phyloP scores from a whole-genome alignment of 1,284 basidiomycete species.

The Tilletia indica region DNA sequence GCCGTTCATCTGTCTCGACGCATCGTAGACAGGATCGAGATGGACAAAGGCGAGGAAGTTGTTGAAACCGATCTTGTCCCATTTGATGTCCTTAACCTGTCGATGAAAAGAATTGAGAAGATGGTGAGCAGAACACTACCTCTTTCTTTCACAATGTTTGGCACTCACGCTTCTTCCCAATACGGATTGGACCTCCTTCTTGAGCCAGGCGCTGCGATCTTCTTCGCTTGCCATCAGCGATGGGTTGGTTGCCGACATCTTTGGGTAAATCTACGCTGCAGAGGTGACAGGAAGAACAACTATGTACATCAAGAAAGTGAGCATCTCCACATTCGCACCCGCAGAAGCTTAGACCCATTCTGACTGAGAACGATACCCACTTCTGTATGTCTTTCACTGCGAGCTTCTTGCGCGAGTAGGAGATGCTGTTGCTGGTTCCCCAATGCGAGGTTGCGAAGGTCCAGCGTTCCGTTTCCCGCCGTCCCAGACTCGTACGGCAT shows the following conservation, averaged over 20 bases:
- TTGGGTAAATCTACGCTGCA: not conserved
- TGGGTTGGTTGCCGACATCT: not conserved
- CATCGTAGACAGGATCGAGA: not conserved
- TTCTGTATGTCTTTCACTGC: too few relatives aligned
- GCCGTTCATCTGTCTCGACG: not conserved
- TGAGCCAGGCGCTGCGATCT: not conserved
- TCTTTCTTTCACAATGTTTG: not conserved
- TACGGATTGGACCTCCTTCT: not conserved
- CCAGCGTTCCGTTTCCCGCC: too few relatives aligned
- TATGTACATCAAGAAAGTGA: too few relatives aligned
- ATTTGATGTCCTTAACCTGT: not conserved
- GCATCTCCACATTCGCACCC: too few relatives aligned
- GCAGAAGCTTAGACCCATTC: too few relatives aligned
- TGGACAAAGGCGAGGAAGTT: not conserved
- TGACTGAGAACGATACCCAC: too few relatives aligned
- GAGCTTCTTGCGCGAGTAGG: too few relatives aligned
- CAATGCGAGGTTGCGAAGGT: too few relatives aligned
- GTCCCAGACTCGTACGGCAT: too few relatives aligned
- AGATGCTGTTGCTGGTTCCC: too few relatives aligned
- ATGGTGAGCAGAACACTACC: not conserved
- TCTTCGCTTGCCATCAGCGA: not conserved
- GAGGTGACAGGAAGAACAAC: not conserved
- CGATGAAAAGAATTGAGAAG: not conserved
- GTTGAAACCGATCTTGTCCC: constrained; percentile 10
- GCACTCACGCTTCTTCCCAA: not conserved